Percentiles rank a stretch among this genome's conserved stretches.
These are phyloP conservation scores for Leishmania turanica DNA, from an alignment of 208 protist genomes.

Conservation along the genomic window DNA sequence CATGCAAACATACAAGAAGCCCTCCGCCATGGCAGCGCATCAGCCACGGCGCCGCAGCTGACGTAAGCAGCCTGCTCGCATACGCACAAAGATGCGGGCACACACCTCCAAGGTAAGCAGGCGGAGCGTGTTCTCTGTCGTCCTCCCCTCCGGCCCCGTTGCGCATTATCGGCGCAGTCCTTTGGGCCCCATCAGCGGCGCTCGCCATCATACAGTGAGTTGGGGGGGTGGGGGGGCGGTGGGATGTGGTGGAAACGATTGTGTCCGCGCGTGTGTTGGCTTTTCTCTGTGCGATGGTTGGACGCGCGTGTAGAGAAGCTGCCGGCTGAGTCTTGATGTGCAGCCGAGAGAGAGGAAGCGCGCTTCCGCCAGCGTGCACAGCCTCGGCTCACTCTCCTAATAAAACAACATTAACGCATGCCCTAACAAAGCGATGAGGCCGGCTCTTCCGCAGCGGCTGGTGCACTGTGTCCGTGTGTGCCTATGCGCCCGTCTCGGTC, in stretches of 20 bases:
- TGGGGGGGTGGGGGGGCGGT: neutral
- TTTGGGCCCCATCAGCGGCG: neutral
- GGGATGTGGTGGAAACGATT: neutral
- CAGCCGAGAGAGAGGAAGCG: neutral
- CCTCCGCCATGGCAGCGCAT: constrained; percentile 22
- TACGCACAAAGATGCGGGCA: neutral
- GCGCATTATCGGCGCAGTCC: neutral
- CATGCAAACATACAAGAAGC: constrained; percentile 13
- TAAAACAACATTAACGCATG: neutral
- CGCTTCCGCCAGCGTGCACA: neutral
- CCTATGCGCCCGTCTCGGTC: neutral
- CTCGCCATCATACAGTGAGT: neutral
- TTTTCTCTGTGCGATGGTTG: too few relatives aligned
- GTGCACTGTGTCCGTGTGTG: neutral
- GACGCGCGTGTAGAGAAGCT: neutral
- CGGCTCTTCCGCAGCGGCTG: too few relatives aligned
- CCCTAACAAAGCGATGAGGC: neutral
- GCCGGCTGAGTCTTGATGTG: neutral
- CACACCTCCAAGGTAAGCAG: neutral
- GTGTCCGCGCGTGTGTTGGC: neutral
- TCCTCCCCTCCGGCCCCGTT: neutral
- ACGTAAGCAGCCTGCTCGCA: neutral
- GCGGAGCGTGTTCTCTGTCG: neutral
- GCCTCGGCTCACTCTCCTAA: neutral
- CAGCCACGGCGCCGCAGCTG: neutral